Evolutionary conservation across 768 basidiomycete species (phyloP).

Genomic region (Amanita thiersii): DNA sequence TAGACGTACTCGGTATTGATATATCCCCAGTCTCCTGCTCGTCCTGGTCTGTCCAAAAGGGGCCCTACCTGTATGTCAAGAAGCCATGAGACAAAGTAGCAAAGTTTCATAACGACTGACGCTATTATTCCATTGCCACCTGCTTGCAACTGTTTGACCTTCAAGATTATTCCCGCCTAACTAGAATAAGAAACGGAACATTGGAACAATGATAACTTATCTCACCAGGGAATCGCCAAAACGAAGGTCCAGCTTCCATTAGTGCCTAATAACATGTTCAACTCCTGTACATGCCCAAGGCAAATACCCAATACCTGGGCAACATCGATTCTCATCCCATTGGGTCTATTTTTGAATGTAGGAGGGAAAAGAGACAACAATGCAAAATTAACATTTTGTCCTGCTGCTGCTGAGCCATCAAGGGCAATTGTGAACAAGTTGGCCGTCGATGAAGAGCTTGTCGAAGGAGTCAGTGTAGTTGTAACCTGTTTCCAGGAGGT

Average conservation of each 20-base stretch:
- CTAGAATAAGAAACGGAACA: too few species aligned
- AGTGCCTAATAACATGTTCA: background rate
- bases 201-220: too few species aligned
- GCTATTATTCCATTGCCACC: conserved; percentile 65
- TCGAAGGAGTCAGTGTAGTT: conserved; percentile 31
- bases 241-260: background rate
- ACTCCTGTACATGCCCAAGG: conserved; percentile 7
- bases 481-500: conserved; percentile 43
- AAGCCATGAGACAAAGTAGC: conserved; percentile 24
- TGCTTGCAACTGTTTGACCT: conserved; percentile 42
- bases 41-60: conserved; percentile 41
- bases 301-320: too few species aligned
- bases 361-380: conserved; percentile 64
- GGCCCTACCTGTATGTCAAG: conserved; percentile 33
- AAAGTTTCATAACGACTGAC: conserved; percentile 17
- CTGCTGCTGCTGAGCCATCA: conserved; percentile 29
- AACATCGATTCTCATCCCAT: conserved; percentile 56
- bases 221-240: conserved; percentile 1
- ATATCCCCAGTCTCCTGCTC: conserved; percentile 55
- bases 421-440: conserved; percentile 51
- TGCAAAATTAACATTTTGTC: conserved; percentile 44
- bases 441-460: conserved; percentile 28
- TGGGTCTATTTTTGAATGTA: conserved; percentile 51
- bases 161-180: conserved; percentile 59
- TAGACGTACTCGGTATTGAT: conserved; percentile 46